A percentile compares a stretch with the other conserved stretches of the same genome.
Conservation (phyloP, 306 rosid genomes). For the Castanea sativa region DNA sequence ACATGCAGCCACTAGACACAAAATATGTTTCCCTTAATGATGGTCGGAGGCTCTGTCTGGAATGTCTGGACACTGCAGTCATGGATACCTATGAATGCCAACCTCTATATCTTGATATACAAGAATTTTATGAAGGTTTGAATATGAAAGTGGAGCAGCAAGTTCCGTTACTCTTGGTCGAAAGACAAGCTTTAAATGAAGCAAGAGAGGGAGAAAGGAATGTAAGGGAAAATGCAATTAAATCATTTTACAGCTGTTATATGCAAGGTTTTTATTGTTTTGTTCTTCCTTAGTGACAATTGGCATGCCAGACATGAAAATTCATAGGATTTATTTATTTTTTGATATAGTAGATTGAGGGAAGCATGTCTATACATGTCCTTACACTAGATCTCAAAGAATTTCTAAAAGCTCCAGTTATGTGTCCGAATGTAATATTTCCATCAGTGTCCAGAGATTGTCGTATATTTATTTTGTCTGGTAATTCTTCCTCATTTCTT, state of each 20-base stretch:
- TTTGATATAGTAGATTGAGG: not conserved
- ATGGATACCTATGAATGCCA: slow-evolving; percentile 86
- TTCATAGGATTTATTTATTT: not conserved
- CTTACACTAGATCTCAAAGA: not conserved
- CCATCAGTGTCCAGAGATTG: not conserved
- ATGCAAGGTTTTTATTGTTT: not conserved
- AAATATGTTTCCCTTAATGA: slow-evolving; percentile 71
- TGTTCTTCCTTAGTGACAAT: not conserved
- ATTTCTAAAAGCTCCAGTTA: not conserved
- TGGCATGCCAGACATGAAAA: slow-evolving; percentile 8
- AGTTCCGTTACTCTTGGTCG: slow-evolving; percentile 91
- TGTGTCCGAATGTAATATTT: not conserved
- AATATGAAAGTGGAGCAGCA: slow-evolving; percentile 90
- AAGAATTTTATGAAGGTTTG: slow-evolving; percentile 73
- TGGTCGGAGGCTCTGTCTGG: slow-evolving; percentile 94
- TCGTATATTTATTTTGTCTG: too few species aligned
- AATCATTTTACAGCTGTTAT: slow-evolving; percentile 19
- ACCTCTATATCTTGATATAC: slow-evolving; percentile 84
- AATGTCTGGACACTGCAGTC: slow-evolving; percentile 90
- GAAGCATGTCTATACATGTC: not conserved
- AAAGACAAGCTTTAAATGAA: slow-evolving; percentile 95
- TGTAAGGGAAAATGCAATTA: slow-evolving; percentile 50
- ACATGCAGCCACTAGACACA: slow-evolving; percentile 66
- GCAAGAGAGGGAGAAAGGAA: slow-evolving; percentile 96
- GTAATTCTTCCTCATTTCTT: not conserved